Conservation (phyloP, 2,329 filamentous ascomycete species). For the Colletotrichum karsti region DNA sequence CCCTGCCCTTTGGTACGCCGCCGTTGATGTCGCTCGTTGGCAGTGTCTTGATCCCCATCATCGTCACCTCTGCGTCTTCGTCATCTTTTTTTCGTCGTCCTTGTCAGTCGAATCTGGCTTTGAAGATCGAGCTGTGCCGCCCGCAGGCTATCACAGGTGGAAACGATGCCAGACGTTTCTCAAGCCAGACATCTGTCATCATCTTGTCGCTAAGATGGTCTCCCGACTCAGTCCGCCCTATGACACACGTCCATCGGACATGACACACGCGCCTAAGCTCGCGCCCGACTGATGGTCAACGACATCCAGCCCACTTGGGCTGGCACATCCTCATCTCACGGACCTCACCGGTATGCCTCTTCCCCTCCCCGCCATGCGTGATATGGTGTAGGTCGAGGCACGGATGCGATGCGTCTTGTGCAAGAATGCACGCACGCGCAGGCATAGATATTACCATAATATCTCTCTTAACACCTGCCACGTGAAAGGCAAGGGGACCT, state of each 20-base stretch:
- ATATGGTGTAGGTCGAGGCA: conserved; percentile 1
- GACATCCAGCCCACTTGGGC: conserved; percentile 1
- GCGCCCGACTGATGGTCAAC: background rate
- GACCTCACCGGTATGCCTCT: conserved; percentile 2
- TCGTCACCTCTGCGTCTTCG: background rate
- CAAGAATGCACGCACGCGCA: background rate
- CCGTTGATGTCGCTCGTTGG: background rate
- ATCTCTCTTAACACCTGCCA: background rate
- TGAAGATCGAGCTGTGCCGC: background rate
- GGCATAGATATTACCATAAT: background rate
- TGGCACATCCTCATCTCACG: conserved; percentile 22
- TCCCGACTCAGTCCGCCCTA: conserved; percentile 1
- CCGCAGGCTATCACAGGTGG: background rate
- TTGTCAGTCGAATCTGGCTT: background rate
- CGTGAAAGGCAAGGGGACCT: conserved; percentile 3
- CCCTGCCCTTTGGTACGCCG: background rate
- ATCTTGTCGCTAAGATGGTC: background rate
- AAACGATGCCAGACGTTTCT: background rate
- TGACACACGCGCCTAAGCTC: conserved; percentile 17
- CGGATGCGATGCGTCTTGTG: background rate
- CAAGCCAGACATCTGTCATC: background rate
- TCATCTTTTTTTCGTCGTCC: background rate
- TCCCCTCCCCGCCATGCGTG: background rate
- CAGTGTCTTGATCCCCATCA: background rate
- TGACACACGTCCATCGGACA: conserved; percentile 10